phyloP scores from a whole-genome alignment of 495 filamentous ascomycete species.

The Recurvomyces mirabilis region DNA sequence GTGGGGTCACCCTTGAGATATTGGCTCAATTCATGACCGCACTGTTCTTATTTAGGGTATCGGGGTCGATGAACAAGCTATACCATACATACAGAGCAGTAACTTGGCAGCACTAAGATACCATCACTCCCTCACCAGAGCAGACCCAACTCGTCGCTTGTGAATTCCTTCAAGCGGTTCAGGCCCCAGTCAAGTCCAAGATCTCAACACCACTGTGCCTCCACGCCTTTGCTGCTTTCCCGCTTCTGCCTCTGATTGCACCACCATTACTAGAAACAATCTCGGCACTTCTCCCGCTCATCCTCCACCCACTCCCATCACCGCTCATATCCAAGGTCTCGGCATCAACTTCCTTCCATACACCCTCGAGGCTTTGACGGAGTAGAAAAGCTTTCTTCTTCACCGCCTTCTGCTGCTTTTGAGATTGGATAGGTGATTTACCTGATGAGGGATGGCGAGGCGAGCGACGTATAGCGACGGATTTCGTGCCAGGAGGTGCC shows the following conservation, averaged over 20 bases:
- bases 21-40: no score
- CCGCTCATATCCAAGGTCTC: constrained; percentile 27
- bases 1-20: no score
- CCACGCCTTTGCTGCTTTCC: constrained; percentile 5
- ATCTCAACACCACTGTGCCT: constrained; percentile 20
- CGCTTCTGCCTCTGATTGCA: not conserved
- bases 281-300: constrained; percentile 5
- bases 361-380: constrained; percentile 26
- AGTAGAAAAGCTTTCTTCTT: constrained; percentile 25
- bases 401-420: constrained; percentile 1
- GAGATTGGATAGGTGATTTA: no score
- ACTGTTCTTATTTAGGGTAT: no score
- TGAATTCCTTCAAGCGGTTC: no score
- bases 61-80: no score
- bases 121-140: no score
- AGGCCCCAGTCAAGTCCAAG: constrained; percentile 20
- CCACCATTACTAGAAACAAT: no score
- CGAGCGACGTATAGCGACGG: constrained; percentile 13
- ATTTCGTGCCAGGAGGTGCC: not conserved
- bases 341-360: constrained; percentile 25
- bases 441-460: no score
- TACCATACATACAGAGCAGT: no score
- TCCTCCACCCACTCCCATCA: constrained; percentile 11
- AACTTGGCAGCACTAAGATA: no score
- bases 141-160: no score